These are phyloP conservation scores for Suhomyces chickasaworum DNA, from an alignment of 1,139 yeast genomes.

Conservation along the genomic window DNA sequence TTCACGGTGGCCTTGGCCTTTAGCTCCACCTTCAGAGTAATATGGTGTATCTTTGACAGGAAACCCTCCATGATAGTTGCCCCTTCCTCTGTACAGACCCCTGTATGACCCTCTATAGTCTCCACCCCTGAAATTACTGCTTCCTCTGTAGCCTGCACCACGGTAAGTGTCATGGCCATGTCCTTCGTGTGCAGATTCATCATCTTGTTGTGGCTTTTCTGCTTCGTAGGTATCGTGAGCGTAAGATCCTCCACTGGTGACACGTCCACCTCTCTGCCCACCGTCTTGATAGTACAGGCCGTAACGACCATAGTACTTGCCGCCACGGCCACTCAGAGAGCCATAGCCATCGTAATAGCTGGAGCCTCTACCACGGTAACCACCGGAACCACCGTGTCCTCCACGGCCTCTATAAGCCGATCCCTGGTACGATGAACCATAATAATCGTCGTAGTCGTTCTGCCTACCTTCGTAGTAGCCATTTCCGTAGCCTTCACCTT, in stretches of 20 bases:
- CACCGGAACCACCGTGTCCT: slow-evolving; percentile 8
- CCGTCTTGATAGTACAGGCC: slow-evolving; percentile 6
- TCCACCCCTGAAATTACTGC: slow-evolving; percentile 6
- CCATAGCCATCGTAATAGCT: slow-evolving; percentile 11
- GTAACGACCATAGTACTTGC: slow-evolving; percentile 8
- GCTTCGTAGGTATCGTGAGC: slow-evolving; percentile 10
- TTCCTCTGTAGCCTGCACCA: slow-evolving; percentile 13
- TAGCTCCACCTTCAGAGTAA: slow-evolving; percentile 1
- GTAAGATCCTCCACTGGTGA: not conserved
- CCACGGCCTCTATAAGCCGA: slow-evolving; percentile 10
- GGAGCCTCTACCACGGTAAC: slow-evolving; percentile 8
- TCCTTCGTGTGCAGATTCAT: not conserved
- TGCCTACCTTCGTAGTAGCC: slow-evolving; percentile 10
- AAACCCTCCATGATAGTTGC: slow-evolving; percentile 3
- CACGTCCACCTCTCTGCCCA: slow-evolving; percentile 7
- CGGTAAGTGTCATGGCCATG: slow-evolving; percentile 11
- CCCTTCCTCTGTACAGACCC: slow-evolving; percentile 10
- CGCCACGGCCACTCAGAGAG: slow-evolving; percentile 5
- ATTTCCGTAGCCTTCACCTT: slow-evolving; percentile 9
- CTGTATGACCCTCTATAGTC: slow-evolving; percentile 8
- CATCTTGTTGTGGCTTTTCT: slow-evolving; percentile 3
- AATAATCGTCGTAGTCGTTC: slow-evolving; percentile 13
- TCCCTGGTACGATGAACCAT: slow-evolving; percentile 12
- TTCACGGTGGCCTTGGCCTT: slow-evolving; percentile 4
- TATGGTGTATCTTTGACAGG: slow-evolving; percentile 3